Conservation (phyloP, 192 early-diverging fungal species). For the Coemansia sp. region DNA sequence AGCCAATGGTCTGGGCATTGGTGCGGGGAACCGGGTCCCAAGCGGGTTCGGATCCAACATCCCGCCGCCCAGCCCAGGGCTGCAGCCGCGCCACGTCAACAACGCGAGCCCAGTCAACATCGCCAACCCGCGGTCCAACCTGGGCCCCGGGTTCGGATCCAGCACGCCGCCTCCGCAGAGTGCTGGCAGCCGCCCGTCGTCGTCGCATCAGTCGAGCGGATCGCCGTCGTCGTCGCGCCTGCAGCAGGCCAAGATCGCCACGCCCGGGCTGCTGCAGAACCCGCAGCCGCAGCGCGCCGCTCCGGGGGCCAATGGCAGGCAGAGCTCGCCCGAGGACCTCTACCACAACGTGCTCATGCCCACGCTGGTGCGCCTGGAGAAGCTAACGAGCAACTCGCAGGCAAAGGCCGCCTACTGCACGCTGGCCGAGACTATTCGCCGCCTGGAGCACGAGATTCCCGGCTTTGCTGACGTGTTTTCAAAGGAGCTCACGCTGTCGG, state of each 20-base stretch:
- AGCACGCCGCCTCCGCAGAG: constrained; percentile 35
- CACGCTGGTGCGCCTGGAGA: constrained; percentile 48
- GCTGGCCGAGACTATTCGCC: constrained; percentile 54
- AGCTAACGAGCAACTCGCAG: constrained; percentile 49
- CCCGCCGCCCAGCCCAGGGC: constrained; percentile 47
- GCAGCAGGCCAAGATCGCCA: constrained; percentile 20
- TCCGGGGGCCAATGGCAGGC: constrained; percentile 15
- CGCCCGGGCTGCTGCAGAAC: constrained; percentile 2
- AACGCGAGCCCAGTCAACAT: constrained; percentile 39
- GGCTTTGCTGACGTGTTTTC: constrained; percentile 55
- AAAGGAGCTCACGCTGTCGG: constrained; percentile 49
- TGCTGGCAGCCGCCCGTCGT: constrained; percentile 44
- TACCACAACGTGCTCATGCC: constrained; percentile 56
- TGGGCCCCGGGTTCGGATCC: constrained; percentile 25
- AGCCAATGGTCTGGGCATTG: constrained; percentile 15
- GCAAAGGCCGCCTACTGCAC: constrained; percentile 50
- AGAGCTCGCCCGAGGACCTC: constrained; percentile 44
- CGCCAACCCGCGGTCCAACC: constrained; percentile 23
- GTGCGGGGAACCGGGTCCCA: constrained; percentile 17
- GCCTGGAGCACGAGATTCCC: constrained; percentile 54
- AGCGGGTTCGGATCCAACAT: constrained; percentile 42
- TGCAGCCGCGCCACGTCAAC: constrained; percentile 47
- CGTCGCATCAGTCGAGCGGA: constrained; percentile 30
- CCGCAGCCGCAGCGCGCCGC: constrained; percentile 37
- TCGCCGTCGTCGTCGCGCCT: constrained; percentile 25